Evolutionary conservation across 805 yeast genomes (phyloP), one percentile per base, ranked within the genome.

Genomic region (Komagataella mondaviorum): DNA sequence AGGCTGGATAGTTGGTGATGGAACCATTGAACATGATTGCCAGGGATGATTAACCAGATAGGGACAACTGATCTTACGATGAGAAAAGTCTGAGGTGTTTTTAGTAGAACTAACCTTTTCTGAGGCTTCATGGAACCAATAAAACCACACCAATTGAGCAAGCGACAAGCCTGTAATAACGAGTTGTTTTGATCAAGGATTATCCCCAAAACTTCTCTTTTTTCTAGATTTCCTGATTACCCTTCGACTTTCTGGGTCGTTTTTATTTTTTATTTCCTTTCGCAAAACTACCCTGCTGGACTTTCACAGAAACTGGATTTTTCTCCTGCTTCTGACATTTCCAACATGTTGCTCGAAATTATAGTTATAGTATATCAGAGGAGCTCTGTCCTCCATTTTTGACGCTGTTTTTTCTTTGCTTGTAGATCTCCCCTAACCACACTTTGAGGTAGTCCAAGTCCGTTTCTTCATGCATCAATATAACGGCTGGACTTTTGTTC

Each of bases 401-500:
- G 3, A 20, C 20, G 20, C 20, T 20, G 20, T 4, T 20, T 20
- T 4, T 2, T 20, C 10, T 14, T 14, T 30, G 14, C 14, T 30
- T 30, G 39, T 30, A 30, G 39, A 30, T 30, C 39, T 30, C 10
- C 7, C 12, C 10, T 2, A 24, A 10, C 10, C 36, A 10, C n/a
- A 7, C 39, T 30, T 30, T 30, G 14, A 30, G 14, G 39, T 14
- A 14, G 14, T 14, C 14, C n/a, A 30, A 30, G 8, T 24, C 12
- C 12, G 36, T 30, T 30, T 30, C n/a, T 4, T 30, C 12, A 30
- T 30, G 39, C 10, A 30, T 23, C 47, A 22, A 57, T 63, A 66
- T 48, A 77, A 78, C 60, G 88, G 86, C 2, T 85, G 90, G 90
- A 48, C 73, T 2, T 67, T 85, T 48, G 81, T 91, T 1, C 55